These are phyloP conservation scores for Chalara sp. DNA, from an alignment of 2,329 filamentous ascomycete genomes.

Conservation along the genomic window DNA sequence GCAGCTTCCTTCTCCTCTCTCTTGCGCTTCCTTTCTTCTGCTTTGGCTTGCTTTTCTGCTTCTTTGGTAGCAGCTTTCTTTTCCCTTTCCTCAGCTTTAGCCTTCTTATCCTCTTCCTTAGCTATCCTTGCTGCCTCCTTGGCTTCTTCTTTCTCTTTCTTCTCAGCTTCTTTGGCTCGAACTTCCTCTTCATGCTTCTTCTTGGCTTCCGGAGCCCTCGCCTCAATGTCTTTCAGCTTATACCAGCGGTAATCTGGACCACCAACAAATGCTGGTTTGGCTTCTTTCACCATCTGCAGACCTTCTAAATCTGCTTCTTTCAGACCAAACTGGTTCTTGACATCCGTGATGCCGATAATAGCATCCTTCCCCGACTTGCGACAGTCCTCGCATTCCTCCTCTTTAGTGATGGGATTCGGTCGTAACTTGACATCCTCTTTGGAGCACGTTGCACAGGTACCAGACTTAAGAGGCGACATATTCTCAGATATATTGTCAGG, in stretches of 20 bases:
- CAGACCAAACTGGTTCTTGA: too few relatives aligned
- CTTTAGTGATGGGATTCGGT: conserved; percentile 7
- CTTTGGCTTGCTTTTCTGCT: neutral
- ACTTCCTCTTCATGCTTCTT: neutral
- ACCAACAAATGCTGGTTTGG: too few relatives aligned
- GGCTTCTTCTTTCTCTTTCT: neutral
- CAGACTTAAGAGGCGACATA: neutral
- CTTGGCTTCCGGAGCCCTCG: neutral
- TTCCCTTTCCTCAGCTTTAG: neutral
- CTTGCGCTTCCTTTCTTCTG: neutral
- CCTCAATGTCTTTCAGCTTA: neutral
- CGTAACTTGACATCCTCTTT: conserved; percentile 5
- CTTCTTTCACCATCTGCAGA: too few relatives aligned
- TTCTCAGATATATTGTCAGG: too few relatives aligned
- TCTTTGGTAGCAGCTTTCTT: neutral
- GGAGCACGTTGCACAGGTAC: conserved; percentile 7
- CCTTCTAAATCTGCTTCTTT: too few relatives aligned
- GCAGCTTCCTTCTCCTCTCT: neutral
- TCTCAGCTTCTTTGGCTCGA: neutral
- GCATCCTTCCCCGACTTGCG: neutral
- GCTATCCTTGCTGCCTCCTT: neutral
- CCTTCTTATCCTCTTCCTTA: neutral
- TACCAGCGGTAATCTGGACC: neutral
- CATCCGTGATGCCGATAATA: too few relatives aligned
- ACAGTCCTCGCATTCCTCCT: conserved; percentile 8